phyloP scores from a whole-genome alignment of 768 basidiomycete species.

The Phanerodontia chrysosporium region DNA sequence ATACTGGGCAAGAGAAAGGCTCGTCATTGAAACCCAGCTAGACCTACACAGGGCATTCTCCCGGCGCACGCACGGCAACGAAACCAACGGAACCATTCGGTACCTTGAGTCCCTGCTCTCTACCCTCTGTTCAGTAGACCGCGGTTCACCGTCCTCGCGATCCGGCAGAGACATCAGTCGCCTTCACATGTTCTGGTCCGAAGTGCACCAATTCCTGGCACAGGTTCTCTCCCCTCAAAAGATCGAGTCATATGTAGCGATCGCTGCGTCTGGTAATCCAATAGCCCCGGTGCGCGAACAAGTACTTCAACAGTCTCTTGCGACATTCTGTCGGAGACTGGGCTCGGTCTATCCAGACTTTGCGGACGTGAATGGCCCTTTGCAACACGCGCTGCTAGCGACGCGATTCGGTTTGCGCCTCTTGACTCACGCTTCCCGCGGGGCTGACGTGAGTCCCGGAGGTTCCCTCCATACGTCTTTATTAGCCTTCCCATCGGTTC shows the following conservation, averaged over 20 bases:
- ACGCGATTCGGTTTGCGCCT: conserved; percentile 72
- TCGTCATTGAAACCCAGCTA: conserved; percentile 43
- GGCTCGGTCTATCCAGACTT: conserved; percentile 64
- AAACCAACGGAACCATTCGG: conserved; percentile 41
- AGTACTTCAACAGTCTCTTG: conserved; percentile 74
- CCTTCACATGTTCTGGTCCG: conserved; percentile 66
- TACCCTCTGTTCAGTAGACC: conserved; percentile 12
- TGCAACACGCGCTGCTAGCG: conserved; percentile 62
- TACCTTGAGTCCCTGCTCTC: conserved; percentile 35
- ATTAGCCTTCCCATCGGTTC: conserved; percentile 51
- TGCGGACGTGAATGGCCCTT: conserved; percentile 61
- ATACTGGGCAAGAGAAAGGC: conserved; percentile 41
- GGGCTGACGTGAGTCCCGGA: conserved; percentile 9
- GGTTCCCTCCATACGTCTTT: conserved; percentile 31
- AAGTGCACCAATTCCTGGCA: conserved; percentile 69
- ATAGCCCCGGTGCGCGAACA: conserved; percentile 52
- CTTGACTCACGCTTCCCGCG: conserved; percentile 24
- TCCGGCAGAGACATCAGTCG: conserved; percentile 37
- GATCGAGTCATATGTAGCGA: conserved; percentile 42
- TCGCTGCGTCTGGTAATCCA: conserved; percentile 32
- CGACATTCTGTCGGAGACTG: conserved; percentile 73
- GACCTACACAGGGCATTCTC: conserved; percentile 55
- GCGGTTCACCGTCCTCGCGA: conserved; percentile 3
- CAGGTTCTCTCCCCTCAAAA: conserved; percentile 50
- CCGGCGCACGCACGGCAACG: conserved; percentile 49